Conservation (phyloP, 257 asterid species). For the Gentiana straminea region DNA sequence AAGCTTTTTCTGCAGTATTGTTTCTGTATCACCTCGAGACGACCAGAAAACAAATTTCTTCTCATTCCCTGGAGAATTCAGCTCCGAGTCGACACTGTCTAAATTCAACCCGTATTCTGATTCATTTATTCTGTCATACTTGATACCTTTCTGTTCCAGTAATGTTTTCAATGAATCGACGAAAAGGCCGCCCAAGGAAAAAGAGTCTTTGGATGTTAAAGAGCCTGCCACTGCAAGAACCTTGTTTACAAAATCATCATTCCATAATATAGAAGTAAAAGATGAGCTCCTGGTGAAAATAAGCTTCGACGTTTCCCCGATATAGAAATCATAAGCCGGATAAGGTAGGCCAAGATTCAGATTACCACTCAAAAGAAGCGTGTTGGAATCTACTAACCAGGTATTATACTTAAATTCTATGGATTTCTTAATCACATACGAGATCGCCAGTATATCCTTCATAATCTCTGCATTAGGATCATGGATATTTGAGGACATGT, state of each 20-base stretch:
- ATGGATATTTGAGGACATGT: conserved; percentile 35
- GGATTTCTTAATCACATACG: conserved; percentile 38
- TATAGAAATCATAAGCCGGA: conserved; percentile 25
- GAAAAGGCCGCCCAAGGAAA: conserved; percentile 20
- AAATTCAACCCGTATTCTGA: conserved; percentile 33
- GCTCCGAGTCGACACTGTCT: conserved; percentile 19
- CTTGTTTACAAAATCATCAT: conserved; percentile 27
- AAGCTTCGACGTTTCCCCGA: conserved; percentile 42
- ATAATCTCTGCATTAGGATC: conserved; percentile 30
- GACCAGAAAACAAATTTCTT: conserved; percentile 15
- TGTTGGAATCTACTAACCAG: conserved; percentile 53
- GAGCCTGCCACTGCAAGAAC: conserved; percentile 25
- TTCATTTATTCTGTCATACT: conserved; percentile 38
- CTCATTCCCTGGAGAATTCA: conserved; percentile 18
- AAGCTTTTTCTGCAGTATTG: no score
- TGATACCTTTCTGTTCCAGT: conserved; percentile 31
- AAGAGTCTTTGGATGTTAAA: conserved; percentile 24
- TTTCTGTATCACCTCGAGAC: no score
- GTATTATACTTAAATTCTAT: conserved; percentile 54
- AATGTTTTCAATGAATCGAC: conserved; percentile 39
- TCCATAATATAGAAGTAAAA: conserved; percentile 39
- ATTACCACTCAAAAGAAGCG: conserved; percentile 38
- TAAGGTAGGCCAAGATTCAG: conserved; percentile 39
- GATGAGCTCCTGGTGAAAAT: conserved; percentile 48
- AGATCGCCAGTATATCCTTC: conserved; percentile 43